Conservation (phyloP, 1,139 yeast genomes). For the Kodamaea arcana region DNA sequence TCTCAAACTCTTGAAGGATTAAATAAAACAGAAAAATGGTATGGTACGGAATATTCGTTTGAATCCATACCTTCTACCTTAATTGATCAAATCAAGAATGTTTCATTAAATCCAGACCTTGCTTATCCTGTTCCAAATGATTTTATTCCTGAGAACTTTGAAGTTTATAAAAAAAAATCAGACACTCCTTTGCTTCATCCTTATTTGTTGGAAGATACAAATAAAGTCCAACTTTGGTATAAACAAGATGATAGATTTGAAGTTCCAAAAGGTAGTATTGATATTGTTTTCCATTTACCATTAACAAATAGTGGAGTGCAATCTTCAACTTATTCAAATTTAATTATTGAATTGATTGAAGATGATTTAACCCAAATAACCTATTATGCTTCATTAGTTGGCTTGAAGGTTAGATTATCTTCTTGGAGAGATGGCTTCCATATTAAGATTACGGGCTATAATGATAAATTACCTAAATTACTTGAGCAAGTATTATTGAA, state of each 20-base stretch:
- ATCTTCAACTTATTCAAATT: constrained; percentile 52
- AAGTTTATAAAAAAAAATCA: constrained; percentile 44
- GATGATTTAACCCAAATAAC: constrained; percentile 74
- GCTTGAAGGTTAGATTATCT: constrained; percentile 56
- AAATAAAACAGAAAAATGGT: constrained; percentile 68
- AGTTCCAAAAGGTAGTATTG: constrained; percentile 80
- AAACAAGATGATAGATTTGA: constrained; percentile 87
- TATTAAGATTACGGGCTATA: constrained; percentile 71
- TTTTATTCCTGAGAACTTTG: constrained; percentile 77
- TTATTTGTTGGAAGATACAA: constrained; percentile 31
- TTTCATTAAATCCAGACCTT: constrained; percentile 36
- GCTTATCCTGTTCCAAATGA: constrained; percentile 68
- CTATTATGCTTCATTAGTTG: constrained; percentile 84
- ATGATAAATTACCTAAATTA: constrained; percentile 68
- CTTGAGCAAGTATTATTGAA: constrained; percentile 56
- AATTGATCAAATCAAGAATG: constrained; percentile 26
- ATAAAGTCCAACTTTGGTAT: constrained; percentile 62
- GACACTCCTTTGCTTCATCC: constrained; percentile 34
- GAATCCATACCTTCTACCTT: constrained; percentile 42
- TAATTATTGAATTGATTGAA: constrained; percentile 65
- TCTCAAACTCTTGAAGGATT: constrained; percentile 44
- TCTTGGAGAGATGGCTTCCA: constrained; percentile 69
- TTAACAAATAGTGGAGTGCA: constrained; percentile 53
- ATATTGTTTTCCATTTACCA: constrained; percentile 65
- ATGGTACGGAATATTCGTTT: constrained; percentile 74